phyloP scores from a whole-genome alignment of 2,329 filamentous ascomycete genomes.

The Clarireedia paspali region DNA sequence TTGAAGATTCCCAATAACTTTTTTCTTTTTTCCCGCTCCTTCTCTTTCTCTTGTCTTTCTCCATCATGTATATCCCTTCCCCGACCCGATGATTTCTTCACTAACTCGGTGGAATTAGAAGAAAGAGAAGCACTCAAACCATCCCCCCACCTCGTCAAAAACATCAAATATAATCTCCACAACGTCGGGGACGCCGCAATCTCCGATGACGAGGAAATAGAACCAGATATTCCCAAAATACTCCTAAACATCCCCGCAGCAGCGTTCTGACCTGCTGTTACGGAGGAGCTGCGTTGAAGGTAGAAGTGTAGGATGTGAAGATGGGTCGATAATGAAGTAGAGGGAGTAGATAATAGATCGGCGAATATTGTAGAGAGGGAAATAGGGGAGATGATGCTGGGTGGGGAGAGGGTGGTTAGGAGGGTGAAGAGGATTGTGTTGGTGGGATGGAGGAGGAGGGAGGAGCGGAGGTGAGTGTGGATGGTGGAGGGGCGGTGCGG shows the following conservation, averaged over 20 bases:
- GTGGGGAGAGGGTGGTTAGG: conserved; percentile 37
- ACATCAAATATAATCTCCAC: conserved; percentile 46
- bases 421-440: conserved; percentile 72
- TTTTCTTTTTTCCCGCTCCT: background rate
- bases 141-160: conserved; percentile 34
- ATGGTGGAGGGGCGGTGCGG: conserved; percentile 62
- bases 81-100: background rate
- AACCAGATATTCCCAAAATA: conserved; percentile 38
- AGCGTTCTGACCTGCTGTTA: background rate
- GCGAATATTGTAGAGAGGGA: background rate
- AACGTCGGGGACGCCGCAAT: conserved; percentile 34
- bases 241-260: conserved; percentile 32
- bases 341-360: conserved; percentile 22
- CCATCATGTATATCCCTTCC: background rate
- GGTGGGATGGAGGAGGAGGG: conserved; percentile 57
- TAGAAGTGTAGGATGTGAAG: conserved; percentile 50
- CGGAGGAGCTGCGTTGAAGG: conserved; percentile 25
- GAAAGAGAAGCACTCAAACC: conserved; percentile 19
- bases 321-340: conserved; percentile 38
- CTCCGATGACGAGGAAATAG: conserved; percentile 34
- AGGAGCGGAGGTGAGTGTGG: conserved; percentile 51
- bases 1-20: conserved; percentile 42
- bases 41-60: too few species aligned
- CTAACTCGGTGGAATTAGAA: background rate
- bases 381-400: background rate